These are phyloP conservation scores for Ophiostoma sp. DNA, from an alignment of 2,329 filamentous ascomycete genomes.

Conservation along the genomic window DNA sequence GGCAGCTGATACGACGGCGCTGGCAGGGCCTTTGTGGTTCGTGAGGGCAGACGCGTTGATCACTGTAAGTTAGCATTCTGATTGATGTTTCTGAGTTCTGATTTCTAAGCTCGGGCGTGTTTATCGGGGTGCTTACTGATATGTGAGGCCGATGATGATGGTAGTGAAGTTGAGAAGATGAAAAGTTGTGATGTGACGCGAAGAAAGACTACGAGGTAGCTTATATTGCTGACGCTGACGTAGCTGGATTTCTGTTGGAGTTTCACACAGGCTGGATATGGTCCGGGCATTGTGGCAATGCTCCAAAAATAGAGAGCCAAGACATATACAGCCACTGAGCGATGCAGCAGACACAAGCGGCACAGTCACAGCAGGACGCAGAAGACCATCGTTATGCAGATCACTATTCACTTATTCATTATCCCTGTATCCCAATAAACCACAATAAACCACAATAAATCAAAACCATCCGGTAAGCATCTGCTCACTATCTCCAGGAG, in stretches of 20 bases:
- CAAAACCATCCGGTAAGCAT: no score
- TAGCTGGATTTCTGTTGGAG: background rate
- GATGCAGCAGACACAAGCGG: background rate
- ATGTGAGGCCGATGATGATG: background rate
- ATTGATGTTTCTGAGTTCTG: background rate
- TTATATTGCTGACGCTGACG: background rate
- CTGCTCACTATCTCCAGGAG: background rate
- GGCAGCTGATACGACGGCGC: background rate
- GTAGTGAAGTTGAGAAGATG: background rate
- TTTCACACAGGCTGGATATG: background rate
- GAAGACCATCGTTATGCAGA: background rate
- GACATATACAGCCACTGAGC: background rate
- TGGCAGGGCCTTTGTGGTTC: background rate
- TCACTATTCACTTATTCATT: background rate
- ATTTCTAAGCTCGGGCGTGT: background rate
- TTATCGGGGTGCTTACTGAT: background rate
- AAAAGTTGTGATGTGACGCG: no score
- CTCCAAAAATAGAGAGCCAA: constrained; percentile 9
- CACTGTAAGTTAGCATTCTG: background rate
- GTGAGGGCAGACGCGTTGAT: background rate
- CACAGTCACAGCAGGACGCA: background rate
- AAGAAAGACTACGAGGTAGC: no score
- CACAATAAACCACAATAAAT: background rate
- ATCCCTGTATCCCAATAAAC: background rate
- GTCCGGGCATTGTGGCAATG: constrained; percentile 1